Evolutionary conservation across 2,329 filamentous ascomycete species (phyloP).

Genomic region (Hirsutella rhossiliensis): DNA sequence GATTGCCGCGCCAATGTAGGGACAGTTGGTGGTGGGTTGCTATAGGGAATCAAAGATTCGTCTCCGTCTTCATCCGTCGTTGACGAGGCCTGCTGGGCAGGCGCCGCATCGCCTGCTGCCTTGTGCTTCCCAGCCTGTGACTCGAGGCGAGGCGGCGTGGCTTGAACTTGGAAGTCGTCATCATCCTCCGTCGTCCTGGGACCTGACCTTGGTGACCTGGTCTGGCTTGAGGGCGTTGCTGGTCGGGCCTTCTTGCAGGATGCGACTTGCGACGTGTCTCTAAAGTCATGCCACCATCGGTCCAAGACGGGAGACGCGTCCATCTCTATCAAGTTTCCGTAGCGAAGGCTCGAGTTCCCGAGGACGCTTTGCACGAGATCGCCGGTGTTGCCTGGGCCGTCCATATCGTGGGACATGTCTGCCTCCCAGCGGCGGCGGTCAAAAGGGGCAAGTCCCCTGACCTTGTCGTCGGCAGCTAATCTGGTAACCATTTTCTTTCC

Average conservation of each 20-base stretch:
- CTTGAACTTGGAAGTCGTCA: slow-evolving; percentile 40
- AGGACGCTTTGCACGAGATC: slow-evolving; percentile 31
- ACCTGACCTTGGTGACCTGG: slow-evolving; percentile 4
- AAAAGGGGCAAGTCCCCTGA: slow-evolving; percentile 41
- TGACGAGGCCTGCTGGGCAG: slow-evolving; percentile 13
- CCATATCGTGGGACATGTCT: slow-evolving; percentile 10
- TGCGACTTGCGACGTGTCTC: slow-evolving; percentile 13
- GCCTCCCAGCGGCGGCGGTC: slow-evolving; percentile 25
- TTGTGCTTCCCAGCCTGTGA: slow-evolving; percentile 12
- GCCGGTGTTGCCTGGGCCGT: slow-evolving; percentile 17
- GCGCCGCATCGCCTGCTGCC: slow-evolving; percentile 4
- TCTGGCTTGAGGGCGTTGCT: slow-evolving; percentile 3
- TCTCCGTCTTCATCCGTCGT: slow-evolving; percentile 22
- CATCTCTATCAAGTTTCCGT: slow-evolving; percentile 15
- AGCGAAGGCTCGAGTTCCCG: slow-evolving; percentile 19
- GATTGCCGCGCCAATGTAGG: slow-evolving; percentile 6
- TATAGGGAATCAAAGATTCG: slow-evolving; percentile 7
- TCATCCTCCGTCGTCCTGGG: slow-evolving; percentile 21
- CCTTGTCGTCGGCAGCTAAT: slow-evolving; percentile 30
- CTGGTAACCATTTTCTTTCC: slow-evolving; percentile 34
- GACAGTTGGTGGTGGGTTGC: slow-evolving; percentile 7
- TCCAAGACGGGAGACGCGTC: slow-evolving; percentile 24
- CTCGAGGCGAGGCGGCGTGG: slow-evolving; percentile 28
- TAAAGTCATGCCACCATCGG: slow-evolving; percentile 37
- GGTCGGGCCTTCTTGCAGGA: slow-evolving; percentile 8